Conservation (phyloP, 176 grass and related monocot genomes). For the Phyllostachys edulis region DNA sequence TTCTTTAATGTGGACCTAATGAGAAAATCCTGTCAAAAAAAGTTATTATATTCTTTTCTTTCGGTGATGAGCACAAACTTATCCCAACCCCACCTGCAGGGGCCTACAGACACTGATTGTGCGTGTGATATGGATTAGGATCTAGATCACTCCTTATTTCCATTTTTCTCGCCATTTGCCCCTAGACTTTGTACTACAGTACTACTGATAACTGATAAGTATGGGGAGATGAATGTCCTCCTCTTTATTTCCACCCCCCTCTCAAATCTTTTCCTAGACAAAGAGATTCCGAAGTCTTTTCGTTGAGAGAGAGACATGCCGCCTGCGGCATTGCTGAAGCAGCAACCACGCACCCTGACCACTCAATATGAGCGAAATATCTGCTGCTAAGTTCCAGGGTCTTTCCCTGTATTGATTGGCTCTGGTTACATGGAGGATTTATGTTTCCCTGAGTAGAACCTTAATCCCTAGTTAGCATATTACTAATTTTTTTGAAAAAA, state of each 20-base stretch:
- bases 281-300: not conserved
- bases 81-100: not conserved
- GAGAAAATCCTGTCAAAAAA: no score
- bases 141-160: not conserved
- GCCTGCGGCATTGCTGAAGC: not conserved
- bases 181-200: not conserved
- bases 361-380: slow-evolving; percentile 14
- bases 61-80: not conserved
- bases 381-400: not conserved
- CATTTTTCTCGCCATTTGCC: slow-evolving; percentile 9
- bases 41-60: not conserved
- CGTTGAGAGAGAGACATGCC: not conserved
- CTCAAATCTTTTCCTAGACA: not conserved
- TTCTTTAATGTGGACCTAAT: not conserved
- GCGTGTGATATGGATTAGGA: slow-evolving; percentile 12
- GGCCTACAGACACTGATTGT: slow-evolving; percentile 26
- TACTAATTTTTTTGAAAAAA: no score
- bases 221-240: not conserved
- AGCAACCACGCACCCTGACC: not conserved
- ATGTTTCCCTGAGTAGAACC: not conserved
- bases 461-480: not conserved
- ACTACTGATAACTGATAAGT: slow-evolving; percentile 26
- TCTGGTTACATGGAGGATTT: not conserved
- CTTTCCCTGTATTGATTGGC: not conserved
- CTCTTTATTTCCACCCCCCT: not conserved